A percentile compares a stretch with the other conserved stretches of the same genome.
These are phyloP conservation scores for Plectosphaerella plurivora DNA, from an alignment of 2,329 filamentous ascomycete genomes.

Conservation along the genomic window DNA sequence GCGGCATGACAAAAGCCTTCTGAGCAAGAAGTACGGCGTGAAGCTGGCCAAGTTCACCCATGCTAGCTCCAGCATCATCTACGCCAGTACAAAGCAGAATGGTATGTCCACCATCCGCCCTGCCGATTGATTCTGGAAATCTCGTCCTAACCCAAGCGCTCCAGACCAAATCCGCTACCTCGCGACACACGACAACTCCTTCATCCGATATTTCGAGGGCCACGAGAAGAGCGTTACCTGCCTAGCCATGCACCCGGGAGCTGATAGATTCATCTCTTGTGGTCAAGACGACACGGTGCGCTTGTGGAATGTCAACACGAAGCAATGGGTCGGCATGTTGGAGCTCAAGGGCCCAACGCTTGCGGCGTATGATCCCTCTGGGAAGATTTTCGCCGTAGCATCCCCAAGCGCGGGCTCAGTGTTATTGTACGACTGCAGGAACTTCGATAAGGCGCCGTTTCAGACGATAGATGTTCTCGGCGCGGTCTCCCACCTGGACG, in stretches of 20 bases:
- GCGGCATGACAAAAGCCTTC: slow-evolving; percentile 79
- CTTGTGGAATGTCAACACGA: slow-evolving; percentile 82
- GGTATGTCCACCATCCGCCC: slow-evolving; percentile 38
- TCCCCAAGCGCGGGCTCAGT: slow-evolving; percentile 75
- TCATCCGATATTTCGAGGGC: slow-evolving; percentile 92
- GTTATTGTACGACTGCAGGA: slow-evolving; percentile 87
- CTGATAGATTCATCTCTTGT: slow-evolving; percentile 89
- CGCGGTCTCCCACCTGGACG: slow-evolving; percentile 40
- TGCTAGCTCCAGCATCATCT: slow-evolving; percentile 84
- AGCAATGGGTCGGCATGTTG: slow-evolving; percentile 74
- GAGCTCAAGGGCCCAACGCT: slow-evolving; percentile 78
- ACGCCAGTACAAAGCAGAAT: slow-evolving; percentile 93
- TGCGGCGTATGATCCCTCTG: slow-evolving; percentile 86
- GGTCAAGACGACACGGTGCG: slow-evolving; percentile 86
- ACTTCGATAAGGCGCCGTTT: slow-evolving; percentile 90
- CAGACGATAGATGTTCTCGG: slow-evolving; percentile 76
- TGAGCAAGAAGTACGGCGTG: slow-evolving; percentile 95
- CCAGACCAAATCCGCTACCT: slow-evolving; percentile 63
- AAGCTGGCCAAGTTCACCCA: slow-evolving; percentile 94
- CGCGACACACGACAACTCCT: slow-evolving; percentile 91
- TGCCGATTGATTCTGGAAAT: not conserved
- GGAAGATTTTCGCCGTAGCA: slow-evolving; percentile 84
- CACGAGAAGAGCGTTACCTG: slow-evolving; percentile 82
- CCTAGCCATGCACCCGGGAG: slow-evolving; percentile 77
- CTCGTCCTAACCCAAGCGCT: not conserved